Percentiles rank a stretch among this genome's conserved stretches.
phyloP scores from a whole-genome alignment of 148 eudicot species.

The Tetragonia tetragonoides region DNA sequence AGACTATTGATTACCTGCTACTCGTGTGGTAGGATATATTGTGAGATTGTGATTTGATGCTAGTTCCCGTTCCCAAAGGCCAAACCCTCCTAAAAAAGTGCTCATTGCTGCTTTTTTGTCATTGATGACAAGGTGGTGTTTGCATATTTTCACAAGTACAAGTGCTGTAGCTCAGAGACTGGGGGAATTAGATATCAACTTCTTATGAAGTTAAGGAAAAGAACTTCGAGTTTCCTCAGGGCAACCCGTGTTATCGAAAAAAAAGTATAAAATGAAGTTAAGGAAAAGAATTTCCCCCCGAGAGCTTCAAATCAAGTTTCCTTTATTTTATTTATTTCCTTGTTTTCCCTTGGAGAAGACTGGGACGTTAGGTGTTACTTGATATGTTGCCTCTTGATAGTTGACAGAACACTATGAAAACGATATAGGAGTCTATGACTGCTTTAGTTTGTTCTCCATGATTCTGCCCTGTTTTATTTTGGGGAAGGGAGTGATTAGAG shows the following conservation, averaged over 20 bases:
- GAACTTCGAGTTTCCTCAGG: too few relatives aligned
- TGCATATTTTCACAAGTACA: too few relatives aligned
- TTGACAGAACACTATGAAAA: background rate
- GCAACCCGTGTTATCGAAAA: too few relatives aligned
- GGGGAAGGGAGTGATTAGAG: conserved; percentile 6
- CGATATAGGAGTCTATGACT: background rate
- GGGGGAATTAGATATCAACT: background rate
- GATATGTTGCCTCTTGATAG: background rate
- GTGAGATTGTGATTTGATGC: background rate
- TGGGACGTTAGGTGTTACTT: too few relatives aligned
- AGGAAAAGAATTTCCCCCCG: background rate
- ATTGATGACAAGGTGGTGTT: background rate
- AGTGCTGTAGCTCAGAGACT: too few relatives aligned
- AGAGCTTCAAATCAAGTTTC: background rate
- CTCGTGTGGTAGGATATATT: too few relatives aligned
- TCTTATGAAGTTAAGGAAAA: background rate
- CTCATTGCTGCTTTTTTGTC: background rate
- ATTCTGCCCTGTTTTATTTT: too few relatives aligned
- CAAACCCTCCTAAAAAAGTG: background rate
- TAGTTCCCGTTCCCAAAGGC: background rate
- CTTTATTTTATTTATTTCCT: background rate
- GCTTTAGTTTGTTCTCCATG: too few relatives aligned
- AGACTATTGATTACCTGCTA: background rate
- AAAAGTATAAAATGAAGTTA: background rate
- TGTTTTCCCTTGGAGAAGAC: background rate